Percentiles rank a stretch among this genome's conserved stretches.
These are phyloP conservation scores for Euphrasia arctica DNA, from an alignment of 305 asterid genomes.

Conservation along the genomic window DNA sequence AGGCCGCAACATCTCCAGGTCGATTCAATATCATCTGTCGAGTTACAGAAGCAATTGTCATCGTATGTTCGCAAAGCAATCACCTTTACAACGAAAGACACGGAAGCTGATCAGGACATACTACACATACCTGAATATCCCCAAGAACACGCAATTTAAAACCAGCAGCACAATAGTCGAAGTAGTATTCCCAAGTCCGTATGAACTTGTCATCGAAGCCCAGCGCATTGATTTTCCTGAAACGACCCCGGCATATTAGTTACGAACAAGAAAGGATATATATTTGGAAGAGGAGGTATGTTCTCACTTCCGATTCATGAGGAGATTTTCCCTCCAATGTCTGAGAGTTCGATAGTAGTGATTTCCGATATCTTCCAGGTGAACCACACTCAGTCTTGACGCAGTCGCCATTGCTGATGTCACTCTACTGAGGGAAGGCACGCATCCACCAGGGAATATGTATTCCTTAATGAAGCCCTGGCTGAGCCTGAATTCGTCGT, in stretches of 20 bases:
- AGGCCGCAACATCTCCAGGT: conserved; percentile 45
- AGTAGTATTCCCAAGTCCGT: conserved; percentile 67
- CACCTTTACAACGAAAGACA: neutral
- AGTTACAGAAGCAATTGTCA: neutral
- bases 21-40: conserved; percentile 47
- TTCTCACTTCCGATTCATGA: conserved; percentile 45
- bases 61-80: neutral
- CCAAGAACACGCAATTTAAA: conserved; percentile 43
- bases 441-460: conserved; percentile 70
- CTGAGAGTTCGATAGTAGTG: conserved; percentile 62
- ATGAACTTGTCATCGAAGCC: conserved; percentile 62
- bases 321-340: conserved; percentile 63
- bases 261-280: neutral
- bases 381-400: conserved; percentile 61
- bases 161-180: conserved; percentile 58
- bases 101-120: conserved; percentile 14
- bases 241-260: neutral
- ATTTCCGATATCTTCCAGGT: conserved; percentile 61
- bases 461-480: conserved; percentile 58
- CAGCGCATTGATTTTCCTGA: conserved; percentile 43
- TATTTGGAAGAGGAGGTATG: neutral
- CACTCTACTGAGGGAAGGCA: conserved; percentile 54
- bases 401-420: conserved; percentile 65
- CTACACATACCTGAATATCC: conserved; percentile 44
- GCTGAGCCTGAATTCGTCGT: conserved; percentile 53